These are phyloP conservation scores for Melaleuca quinquenervia DNA, from an alignment of 345 rosid genomes.

Conservation along the genomic window DNA sequence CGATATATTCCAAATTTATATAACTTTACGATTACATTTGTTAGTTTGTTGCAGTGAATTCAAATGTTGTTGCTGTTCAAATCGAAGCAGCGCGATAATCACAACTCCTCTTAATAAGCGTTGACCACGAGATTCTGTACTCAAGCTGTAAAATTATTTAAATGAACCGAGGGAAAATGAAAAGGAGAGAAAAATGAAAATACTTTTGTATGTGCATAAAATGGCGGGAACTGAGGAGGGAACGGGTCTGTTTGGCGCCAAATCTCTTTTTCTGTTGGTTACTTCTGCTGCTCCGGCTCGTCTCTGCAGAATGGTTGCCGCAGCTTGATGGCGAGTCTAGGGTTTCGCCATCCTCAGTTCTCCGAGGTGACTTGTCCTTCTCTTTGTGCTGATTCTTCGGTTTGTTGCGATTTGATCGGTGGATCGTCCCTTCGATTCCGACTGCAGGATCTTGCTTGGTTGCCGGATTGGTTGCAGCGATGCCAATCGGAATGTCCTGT, in stretches of 20 bases:
- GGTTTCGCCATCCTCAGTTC: slow-evolving; percentile 52
- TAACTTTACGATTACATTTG: background rate
- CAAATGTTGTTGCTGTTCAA: background rate
- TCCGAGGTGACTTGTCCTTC: slow-evolving; percentile 26
- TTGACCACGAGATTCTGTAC: too few relatives aligned
- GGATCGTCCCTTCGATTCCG: background rate
- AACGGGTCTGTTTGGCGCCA: background rate
- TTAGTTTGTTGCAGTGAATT: background rate
- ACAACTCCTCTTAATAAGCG: too few relatives aligned
- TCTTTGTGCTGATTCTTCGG: background rate
- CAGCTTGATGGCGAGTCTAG: slow-evolving; percentile 6
- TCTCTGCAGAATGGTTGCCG: background rate
- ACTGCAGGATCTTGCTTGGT: slow-evolving; percentile 35
- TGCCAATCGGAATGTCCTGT: slow-evolving; percentile 5
- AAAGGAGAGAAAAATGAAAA: background rate
- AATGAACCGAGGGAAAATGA: background rate
- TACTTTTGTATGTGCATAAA: background rate
- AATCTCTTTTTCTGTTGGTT: background rate
- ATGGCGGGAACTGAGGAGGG: background rate
- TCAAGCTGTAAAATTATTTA: too few relatives aligned
- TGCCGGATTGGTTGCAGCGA: slow-evolving; percentile 37
- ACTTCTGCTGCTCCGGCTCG: background rate
- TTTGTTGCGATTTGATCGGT: background rate
- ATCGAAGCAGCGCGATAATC: too few relatives aligned
- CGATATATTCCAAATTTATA: too few relatives aligned